These are phyloP conservation scores for Racocetra persica DNA, from an alignment of 371 early-diverging fungal species.

Conservation along the genomic window DNA sequence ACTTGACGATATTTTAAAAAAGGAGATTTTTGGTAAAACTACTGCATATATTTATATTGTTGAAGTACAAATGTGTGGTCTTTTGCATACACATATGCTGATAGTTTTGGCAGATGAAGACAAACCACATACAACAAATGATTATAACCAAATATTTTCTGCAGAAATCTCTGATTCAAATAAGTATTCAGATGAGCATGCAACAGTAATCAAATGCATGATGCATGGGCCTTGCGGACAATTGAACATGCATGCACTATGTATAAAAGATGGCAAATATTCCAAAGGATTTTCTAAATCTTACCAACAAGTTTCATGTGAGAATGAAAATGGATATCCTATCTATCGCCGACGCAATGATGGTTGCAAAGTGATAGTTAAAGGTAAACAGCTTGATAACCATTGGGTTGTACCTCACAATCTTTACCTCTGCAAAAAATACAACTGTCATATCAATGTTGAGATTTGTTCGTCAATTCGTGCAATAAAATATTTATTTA, in stretches of 20 bases:
- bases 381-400: slow-evolving; percentile 45
- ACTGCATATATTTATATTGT: slow-evolving; percentile 43
- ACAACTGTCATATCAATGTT: slow-evolving; percentile 36
- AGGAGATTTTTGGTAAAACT: slow-evolving; percentile 44
- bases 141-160: slow-evolving; percentile 47
- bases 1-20: slow-evolving; percentile 45
- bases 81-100: slow-evolving; percentile 50
- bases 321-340: no score
- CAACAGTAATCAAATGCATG: slow-evolving; percentile 49
- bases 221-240: slow-evolving; percentile 53
- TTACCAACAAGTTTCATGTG: background rate
- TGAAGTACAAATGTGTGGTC: slow-evolving; percentile 51
- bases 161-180: no score
- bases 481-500: background rate
- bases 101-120: slow-evolving; percentile 44
- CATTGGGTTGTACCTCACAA: slow-evolving; percentile 51
- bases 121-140: slow-evolving; percentile 44
- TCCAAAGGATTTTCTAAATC: slow-evolving; percentile 46
- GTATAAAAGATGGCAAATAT: slow-evolving; percentile 48
- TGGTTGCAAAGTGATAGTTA: background rate
- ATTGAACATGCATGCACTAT: slow-evolving; percentile 42
- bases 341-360: background rate
- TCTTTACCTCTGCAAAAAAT: slow-evolving; percentile 48
- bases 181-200: slow-evolving; percentile 45
- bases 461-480: background rate